Evolutionary conservation across 2,329 filamentous ascomycete genomes (phyloP).

Genomic region (Neurospora crassa): DNA sequence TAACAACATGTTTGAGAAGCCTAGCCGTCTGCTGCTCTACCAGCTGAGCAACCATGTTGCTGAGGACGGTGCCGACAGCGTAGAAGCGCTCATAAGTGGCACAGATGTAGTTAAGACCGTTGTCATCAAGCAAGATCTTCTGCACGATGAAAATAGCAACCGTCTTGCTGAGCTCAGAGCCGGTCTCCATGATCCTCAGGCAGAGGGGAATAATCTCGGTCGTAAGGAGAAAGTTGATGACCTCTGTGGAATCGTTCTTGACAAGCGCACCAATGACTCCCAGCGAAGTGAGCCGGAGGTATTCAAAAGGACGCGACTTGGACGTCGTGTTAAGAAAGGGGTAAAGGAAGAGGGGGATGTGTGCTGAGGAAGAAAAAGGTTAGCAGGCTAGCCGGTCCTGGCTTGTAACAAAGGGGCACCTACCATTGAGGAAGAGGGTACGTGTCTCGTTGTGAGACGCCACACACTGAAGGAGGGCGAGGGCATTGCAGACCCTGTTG

Average conservation of each 20-base stretch:
- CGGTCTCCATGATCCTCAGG: conserved; percentile 97
- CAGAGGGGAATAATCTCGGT: conserved; percentile 98
- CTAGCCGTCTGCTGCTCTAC: conserved; percentile 96
- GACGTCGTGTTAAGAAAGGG: conserved; percentile 98
- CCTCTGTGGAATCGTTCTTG: conserved; percentile 97
- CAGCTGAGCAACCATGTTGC: conserved; percentile 96
- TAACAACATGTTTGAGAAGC: conserved; percentile 91
- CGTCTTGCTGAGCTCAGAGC: conserved; percentile 95
- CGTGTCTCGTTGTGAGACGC: conserved; percentile 95
- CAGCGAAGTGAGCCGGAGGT: conserved; percentile 87
- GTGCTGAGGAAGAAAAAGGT: conserved; percentile 46
- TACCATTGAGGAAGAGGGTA: conserved; percentile 87
- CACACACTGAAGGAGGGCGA: conserved; percentile 92
- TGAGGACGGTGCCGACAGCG: conserved; percentile 90
- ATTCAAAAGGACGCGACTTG: conserved; percentile 95
- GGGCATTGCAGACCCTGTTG: conserved; percentile 93
- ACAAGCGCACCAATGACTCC: conserved; percentile 95
- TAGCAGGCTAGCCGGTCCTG: conserved; percentile 3
- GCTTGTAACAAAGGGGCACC: conserved; percentile 16
- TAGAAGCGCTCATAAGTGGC: conserved; percentile 98
- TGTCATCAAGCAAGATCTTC: conserved; percentile 95
- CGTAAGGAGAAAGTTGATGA: conserved; percentile 97
- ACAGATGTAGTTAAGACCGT: conserved; percentile 95
- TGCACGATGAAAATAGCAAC: conserved; percentile 99
- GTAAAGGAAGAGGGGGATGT: conserved; percentile 95